A percentile compares a stretch with the other conserved stretches of the same genome.
These are phyloP conservation scores for Pseudogymnoascus sp. DNA, from an alignment of 2,329 filamentous ascomycete species.

Conservation along the genomic window DNA sequence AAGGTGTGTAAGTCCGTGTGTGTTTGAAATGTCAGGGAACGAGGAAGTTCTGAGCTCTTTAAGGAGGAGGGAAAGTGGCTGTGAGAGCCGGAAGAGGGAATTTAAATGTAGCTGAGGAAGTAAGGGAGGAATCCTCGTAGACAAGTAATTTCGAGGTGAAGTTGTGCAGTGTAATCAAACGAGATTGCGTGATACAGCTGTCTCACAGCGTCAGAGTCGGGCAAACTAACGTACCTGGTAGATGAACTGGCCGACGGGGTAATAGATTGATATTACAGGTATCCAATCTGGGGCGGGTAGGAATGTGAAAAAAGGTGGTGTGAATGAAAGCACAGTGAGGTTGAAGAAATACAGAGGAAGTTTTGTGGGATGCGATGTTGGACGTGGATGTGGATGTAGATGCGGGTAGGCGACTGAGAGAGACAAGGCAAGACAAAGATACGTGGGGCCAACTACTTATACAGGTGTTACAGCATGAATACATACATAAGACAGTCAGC, in stretches of 20 bases:
- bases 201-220: neutral
- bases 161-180: constrained; percentile 1
- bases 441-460: constrained; percentile 3
- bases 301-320: neutral
- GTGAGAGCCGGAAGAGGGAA: neutral
- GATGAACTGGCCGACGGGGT: neutral
- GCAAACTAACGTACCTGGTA: neutral
- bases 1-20: neutral
- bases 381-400: neutral
- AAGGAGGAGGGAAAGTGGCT: neutral
- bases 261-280: neutral
- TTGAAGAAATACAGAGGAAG: neutral
- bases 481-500: neutral
- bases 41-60: neutral
- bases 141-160: neutral
- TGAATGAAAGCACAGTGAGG: neutral
- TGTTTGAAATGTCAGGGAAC: neutral
- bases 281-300: neutral
- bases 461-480: neutral
- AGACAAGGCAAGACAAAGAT: neutral
- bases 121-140: neutral
- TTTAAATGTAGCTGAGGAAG: neutral
- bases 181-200: neutral
- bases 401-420: neutral
- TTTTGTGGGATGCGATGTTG: neutral